phyloP scores from a whole-genome alignment of 148 eudicot species.

The Rhododendron kiyosumense region DNA sequence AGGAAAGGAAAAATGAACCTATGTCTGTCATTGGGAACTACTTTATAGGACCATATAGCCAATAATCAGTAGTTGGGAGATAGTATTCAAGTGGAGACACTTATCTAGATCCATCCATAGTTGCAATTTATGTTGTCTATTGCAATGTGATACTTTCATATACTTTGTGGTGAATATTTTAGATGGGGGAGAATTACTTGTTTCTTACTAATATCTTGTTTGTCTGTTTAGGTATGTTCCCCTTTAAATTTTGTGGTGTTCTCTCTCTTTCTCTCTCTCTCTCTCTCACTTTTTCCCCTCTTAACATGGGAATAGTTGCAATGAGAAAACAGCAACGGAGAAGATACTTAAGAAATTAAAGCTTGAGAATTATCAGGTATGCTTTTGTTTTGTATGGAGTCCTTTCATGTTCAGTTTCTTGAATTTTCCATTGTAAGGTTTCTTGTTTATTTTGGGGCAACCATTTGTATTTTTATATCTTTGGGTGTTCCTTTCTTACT shows the following conservation, averaged over 20 bases:
- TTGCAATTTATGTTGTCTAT: background rate
- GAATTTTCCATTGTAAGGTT: background rate
- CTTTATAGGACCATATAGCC: background rate
- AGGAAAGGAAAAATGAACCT: background rate
- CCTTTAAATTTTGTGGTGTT: background rate
- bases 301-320: slow-evolving; percentile 48
- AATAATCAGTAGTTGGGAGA: background rate
- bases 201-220: background rate
- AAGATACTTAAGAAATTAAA: slow-evolving; percentile 73
- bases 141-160: background rate
- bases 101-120: background rate
- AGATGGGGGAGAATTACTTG: background rate
- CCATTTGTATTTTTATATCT: background rate
- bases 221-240: background rate
- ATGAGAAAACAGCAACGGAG: slow-evolving; percentile 66
- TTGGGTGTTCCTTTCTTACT: background rate
- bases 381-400: slow-evolving; percentile 5
- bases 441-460: background rate
- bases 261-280: background rate
- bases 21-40: background rate
- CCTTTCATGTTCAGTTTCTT: background rate
- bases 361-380: slow-evolving; percentile 90
- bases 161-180: background rate
- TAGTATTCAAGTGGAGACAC: background rate
- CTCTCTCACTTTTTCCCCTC: background rate